phyloP scores from a whole-genome alignment of 2,329 filamentous ascomycete genomes.

The Pseudogymnoascus sp. region DNA sequence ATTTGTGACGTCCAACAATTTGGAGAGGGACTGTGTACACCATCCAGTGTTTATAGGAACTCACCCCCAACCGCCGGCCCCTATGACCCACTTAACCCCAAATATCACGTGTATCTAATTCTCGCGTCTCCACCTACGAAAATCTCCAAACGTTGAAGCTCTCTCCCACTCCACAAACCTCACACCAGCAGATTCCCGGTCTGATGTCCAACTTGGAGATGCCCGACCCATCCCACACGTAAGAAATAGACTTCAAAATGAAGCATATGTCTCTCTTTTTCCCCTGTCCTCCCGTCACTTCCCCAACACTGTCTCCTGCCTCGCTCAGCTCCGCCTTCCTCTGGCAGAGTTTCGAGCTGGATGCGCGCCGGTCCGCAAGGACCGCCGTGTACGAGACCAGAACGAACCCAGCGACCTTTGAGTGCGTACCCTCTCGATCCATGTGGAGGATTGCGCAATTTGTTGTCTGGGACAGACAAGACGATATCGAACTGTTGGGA shows the following conservation, averaged over 20 bases:
- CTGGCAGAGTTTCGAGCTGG: slow-evolving; percentile 5
- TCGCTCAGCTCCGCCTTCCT: slow-evolving; percentile 3
- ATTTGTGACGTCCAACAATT: background rate
- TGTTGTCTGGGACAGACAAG: slow-evolving; percentile 1
- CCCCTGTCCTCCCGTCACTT: background rate
- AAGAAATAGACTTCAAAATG: background rate
- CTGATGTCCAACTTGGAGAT: background rate
- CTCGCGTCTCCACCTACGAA: background rate
- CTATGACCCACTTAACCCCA: background rate
- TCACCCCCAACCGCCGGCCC: background rate
- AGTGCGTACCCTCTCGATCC: slow-evolving; percentile 6
- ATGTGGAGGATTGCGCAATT: slow-evolving; percentile 7
- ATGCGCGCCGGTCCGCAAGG: background rate
- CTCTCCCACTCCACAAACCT: background rate
- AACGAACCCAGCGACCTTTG: slow-evolving; percentile 5
- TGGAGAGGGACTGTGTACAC: background rate
- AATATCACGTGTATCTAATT: background rate
- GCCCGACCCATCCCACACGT: background rate
- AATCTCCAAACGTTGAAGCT: background rate
- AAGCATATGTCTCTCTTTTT: background rate
- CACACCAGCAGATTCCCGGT: background rate
- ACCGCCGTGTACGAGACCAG: background rate
- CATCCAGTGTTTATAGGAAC: background rate
- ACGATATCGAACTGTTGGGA: background rate
- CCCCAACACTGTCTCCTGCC: slow-evolving; percentile 3